Conservation (phyloP, 176 grass and related monocot genomes). For the Ensete ventricosum region DNA sequence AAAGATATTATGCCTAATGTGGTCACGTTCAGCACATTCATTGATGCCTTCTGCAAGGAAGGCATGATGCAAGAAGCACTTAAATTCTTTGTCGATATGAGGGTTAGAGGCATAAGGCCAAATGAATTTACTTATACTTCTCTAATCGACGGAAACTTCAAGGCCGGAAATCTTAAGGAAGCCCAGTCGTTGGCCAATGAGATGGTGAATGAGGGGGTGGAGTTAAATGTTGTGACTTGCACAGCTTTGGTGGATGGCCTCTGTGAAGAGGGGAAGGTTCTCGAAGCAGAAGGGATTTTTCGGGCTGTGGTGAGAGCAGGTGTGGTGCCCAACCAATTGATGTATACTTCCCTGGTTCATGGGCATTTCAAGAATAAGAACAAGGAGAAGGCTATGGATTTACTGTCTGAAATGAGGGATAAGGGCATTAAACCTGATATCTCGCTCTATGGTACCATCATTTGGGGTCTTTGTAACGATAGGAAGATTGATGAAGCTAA, state of each 20-base stretch:
- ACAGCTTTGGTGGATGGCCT: constrained; percentile 72
- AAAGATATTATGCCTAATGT: constrained; percentile 48
- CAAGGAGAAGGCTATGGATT: constrained; percentile 43
- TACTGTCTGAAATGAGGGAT: constrained; percentile 66
- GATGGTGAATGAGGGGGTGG: constrained; percentile 65
- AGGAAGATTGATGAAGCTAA: constrained; percentile 79
- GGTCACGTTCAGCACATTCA: constrained; percentile 75
- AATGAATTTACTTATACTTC: constrained; percentile 93
- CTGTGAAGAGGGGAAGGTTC: constrained; percentile 69
- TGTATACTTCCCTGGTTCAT: constrained; percentile 77
- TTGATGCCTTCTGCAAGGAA: constrained; percentile 89
- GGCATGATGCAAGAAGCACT: constrained; percentile 71
- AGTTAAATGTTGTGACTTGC: constrained; percentile 63
- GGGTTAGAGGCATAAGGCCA: constrained; percentile 54
- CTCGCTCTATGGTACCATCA: constrained; percentile 66
- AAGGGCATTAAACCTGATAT: constrained; percentile 77
- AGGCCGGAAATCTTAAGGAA: constrained; percentile 59
- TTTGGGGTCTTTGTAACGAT: constrained; percentile 82
- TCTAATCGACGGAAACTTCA: constrained; percentile 74
- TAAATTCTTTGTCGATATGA: constrained; percentile 87
- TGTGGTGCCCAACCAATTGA: constrained; percentile 40
- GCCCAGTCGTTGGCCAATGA: constrained; percentile 60
- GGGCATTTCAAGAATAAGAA: constrained; percentile 63
- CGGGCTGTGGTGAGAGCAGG: constrained; percentile 44
- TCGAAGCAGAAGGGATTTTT: constrained; percentile 58